Base-by-base conservation (phyloP, 2,329 filamentous ascomycete species). In the Polychaeton citri region DNA sequence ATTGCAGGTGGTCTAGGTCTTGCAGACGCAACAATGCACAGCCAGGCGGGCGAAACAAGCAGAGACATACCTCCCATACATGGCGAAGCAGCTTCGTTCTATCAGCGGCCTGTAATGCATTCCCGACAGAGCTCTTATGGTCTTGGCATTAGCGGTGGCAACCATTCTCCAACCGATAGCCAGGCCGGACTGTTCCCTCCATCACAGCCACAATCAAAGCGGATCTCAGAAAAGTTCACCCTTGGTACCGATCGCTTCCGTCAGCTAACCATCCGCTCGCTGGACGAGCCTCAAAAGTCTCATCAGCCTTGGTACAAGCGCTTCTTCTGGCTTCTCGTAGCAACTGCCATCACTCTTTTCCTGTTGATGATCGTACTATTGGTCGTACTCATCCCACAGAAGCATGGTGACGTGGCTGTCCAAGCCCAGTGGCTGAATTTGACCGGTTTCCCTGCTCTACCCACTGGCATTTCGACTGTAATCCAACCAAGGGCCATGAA, bases 371-470 rank as follows among this genome's bases (percentile, higher is more conserved):
- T 59, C 34, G 47, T 55, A 3, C 38, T 54, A 21, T 52, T 66
- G 21, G 55, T 62, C 18, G 51, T 63, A 1, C 45, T 65, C 12
- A 43, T 55, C 64, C 36, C 63, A 58, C 43, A 60, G 61, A 44
- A 52, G 59, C 51, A 50, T 38, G 28, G 49, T 62, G 50, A 48
- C 46, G 37, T 40, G 65, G 54, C 61, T 0, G 59, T 64, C 6
- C 55, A 69, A 44, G 68, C 70, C 2, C 61, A 69, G 33, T 95
- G 84, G 80, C 67, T 94, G 38, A 94, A 93, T 52, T 57, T 92
- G 42, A 92, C 87, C 1, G 76, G 78, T 34, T 94, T 83, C 46
- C 87, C 87, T 13, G 80, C 86, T 0, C 83, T 95, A 50, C 84
- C 83, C 2, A 88, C 82, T 0, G 88, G 87, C 0, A 70, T 88